phyloP scores from a whole-genome alignment of 345 rosid genomes.

The Pseudoturritis turrita region DNA sequence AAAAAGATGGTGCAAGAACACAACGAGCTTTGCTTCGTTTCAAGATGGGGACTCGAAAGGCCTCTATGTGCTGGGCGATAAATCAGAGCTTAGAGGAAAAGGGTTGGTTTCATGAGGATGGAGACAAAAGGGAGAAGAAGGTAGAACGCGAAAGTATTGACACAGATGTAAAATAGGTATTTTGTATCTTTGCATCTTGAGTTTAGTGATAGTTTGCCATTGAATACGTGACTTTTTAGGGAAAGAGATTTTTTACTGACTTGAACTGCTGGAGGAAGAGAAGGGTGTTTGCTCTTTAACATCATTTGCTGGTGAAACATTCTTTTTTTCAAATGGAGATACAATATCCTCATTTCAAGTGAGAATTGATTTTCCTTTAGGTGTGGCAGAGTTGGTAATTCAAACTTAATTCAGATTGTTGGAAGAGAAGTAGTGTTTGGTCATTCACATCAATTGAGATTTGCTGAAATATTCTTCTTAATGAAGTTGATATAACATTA shows the following conservation, averaged over 20 bases:
- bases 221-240: constrained; percentile 29
- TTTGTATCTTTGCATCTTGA: constrained; percentile 39
- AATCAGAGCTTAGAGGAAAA: constrained; percentile 32
- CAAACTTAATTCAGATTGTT: not conserved
- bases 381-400: not conserved
- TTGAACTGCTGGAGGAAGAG: constrained; percentile 30
- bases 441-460: not conserved
- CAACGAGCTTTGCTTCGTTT: constrained; percentile 54
- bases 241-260: constrained; percentile 26
- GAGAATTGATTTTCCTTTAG: not conserved
- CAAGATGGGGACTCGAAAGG: constrained; percentile 52
- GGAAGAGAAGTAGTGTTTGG: constrained; percentile 6
- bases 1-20: constrained; percentile 33
- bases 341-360: constrained; percentile 5
- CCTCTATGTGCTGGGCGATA: constrained; percentile 20
- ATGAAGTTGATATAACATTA: not conserved
- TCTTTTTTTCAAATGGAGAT: constrained; percentile 30
- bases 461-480: not conserved
- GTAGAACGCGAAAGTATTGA: constrained; percentile 39
- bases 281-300: constrained; percentile 36
- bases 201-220: constrained; percentile 37
- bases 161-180: constrained; percentile 58
- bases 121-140: constrained; percentile 39
- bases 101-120: constrained; percentile 49
- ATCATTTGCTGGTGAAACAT: constrained; percentile 38